Percentiles rank a stretch among this genome's conserved stretches.
phyloP scores from a whole-genome alignment of 2,329 filamentous ascomycete species.

The Penicillium freii region DNA sequence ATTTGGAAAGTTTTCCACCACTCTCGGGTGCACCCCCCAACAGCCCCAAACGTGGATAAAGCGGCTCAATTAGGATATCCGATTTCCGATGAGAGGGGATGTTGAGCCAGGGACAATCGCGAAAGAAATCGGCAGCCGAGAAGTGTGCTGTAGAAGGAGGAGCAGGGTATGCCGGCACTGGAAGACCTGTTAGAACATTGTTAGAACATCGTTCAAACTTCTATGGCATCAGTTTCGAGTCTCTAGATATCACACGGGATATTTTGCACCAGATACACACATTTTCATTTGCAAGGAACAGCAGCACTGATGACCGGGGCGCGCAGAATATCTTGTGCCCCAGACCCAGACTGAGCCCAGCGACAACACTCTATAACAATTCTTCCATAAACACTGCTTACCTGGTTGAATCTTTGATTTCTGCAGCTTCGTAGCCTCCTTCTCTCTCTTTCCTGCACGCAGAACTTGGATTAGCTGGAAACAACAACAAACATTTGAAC shows the following conservation, averaged over 20 bases:
- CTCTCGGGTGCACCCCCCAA: constrained; percentile 69
- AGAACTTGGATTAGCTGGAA: constrained; percentile 6
- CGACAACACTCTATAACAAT: constrained; percentile 21
- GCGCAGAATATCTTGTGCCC: neutral
- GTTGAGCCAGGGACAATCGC: constrained; percentile 80
- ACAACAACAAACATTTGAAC: neutral
- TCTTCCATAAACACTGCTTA: constrained; percentile 20
- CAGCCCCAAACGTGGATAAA: constrained; percentile 63
- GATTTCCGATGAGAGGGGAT: constrained; percentile 65
- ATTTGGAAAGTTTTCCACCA: constrained; percentile 75
- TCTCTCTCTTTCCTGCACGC: constrained; percentile 34
- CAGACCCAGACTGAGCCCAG: constrained; percentile 26
- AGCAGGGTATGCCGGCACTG: constrained; percentile 34
- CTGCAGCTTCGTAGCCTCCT: constrained; percentile 30
- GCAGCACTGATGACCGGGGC: neutral
- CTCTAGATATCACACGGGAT: constrained; percentile 4
- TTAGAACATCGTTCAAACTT: constrained; percentile 40
- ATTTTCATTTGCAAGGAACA: neutral
- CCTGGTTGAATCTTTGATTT: constrained; percentile 31
- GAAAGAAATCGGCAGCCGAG: constrained; percentile 65
- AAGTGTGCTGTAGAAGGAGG: constrained; percentile 35
- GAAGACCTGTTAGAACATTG: constrained; percentile 41
- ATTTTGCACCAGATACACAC: constrained; percentile 6
- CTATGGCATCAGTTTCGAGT: constrained; percentile 32
- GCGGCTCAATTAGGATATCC: constrained; percentile 60